phyloP scores from a whole-genome alignment of 176 grass and related monocot genomes.

The Oryza officinalis region DNA sequence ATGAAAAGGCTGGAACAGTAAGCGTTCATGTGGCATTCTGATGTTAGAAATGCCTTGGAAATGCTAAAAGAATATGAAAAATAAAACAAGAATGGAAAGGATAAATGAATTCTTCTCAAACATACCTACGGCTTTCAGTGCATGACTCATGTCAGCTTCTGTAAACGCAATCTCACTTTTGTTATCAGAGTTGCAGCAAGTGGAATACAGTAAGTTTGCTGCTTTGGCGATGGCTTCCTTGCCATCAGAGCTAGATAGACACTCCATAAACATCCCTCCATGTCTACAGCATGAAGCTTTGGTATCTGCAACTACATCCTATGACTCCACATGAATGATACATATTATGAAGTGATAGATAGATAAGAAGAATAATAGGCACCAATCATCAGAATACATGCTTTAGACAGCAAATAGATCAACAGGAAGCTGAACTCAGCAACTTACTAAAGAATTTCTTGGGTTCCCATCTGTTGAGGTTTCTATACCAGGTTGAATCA shows the following conservation, averaged over 20 bases:
- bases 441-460: constrained; percentile 46
- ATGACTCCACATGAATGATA: constrained; percentile 32
- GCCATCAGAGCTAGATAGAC: constrained; percentile 68
- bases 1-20: constrained; percentile 17
- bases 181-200: constrained; percentile 26
- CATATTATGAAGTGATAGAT: constrained; percentile 17
- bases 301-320: constrained; percentile 47
- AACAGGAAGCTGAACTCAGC: constrained; percentile 22
- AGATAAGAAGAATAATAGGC: neutral
- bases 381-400: neutral
- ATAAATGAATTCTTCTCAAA: neutral
- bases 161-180: constrained; percentile 34
- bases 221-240: constrained; percentile 84
- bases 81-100: neutral
- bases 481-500: constrained; percentile 41
- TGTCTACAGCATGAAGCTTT: constrained; percentile 32
- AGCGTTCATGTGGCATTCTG: neutral
- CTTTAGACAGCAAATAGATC: constrained; percentile 18
- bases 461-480: constrained; percentile 29
- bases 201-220: constrained; percentile 62
- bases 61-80: neutral
- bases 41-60: constrained; percentile 17
- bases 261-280: constrained; percentile 53
- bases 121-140: constrained; percentile 67
- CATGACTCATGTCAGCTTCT: constrained; percentile 56